Evolutionary conservation across 23 red algal species (phyloP).

Genomic region (Chondrus crispus): DNA sequence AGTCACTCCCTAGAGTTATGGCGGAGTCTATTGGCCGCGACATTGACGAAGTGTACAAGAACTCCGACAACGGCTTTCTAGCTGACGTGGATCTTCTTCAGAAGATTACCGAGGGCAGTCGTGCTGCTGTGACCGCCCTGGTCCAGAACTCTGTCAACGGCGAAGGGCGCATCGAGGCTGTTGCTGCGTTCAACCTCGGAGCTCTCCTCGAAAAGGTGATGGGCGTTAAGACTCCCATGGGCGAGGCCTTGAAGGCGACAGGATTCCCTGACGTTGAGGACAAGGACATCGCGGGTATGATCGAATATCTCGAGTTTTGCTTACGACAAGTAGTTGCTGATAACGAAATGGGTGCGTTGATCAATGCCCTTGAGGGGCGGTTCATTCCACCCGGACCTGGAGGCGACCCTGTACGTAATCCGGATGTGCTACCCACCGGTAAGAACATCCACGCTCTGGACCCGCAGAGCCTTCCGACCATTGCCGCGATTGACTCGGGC

Average conservation of each 20-base stretch:
- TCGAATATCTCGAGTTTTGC: constrained; percentile 95
- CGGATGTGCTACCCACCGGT: constrained; percentile 93
- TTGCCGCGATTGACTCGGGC: constrained; percentile 76
- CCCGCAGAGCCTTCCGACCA: constrained; percentile 96
- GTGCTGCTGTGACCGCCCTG: constrained; percentile 72
- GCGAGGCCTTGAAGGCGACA: constrained; percentile 62
- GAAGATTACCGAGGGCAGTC: constrained; percentile 80
- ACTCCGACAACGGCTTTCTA: constrained; percentile 73
- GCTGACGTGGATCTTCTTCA: constrained; percentile 92
- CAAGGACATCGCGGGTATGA: constrained; percentile 67
- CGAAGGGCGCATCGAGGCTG: constrained; percentile 84
- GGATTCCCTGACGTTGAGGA: constrained; percentile 84
- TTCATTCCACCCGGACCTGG: constrained; percentile 96
- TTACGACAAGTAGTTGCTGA: constrained; percentile 86
- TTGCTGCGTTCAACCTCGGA: constrained; percentile 61
- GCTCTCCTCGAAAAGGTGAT: constrained; percentile 62
- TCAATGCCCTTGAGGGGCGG: constrained; percentile 78
- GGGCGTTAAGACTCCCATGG: constrained; percentile 74
- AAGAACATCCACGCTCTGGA: constrained; percentile 99
- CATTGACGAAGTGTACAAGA: constrained; percentile 92
- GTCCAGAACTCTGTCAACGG: constrained; percentile 86
- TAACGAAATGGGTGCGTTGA: constrained; percentile 87
- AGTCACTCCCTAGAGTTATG: constrained; percentile 78
- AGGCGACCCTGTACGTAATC: constrained; percentile 97
- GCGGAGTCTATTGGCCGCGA: constrained; percentile 86